A percentile compares a stretch with the other conserved stretches of the same genome.
These are phyloP conservation scores for Jacaranda copaia DNA, from an alignment of 257 asterid genomes.

Conservation along the genomic window DNA sequence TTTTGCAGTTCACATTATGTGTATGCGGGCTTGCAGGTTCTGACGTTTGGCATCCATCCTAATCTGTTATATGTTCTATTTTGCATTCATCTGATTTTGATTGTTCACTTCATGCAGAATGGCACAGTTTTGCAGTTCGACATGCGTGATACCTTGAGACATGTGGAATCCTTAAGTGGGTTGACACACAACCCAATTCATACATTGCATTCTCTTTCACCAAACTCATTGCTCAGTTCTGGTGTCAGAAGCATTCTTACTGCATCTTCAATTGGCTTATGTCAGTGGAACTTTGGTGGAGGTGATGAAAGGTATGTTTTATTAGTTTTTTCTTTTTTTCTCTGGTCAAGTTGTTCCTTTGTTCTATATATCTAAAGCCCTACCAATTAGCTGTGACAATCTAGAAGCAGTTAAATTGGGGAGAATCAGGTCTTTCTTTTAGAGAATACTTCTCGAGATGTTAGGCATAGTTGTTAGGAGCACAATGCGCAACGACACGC, in stretches of 20 bases:
- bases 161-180: slow-evolving; percentile 72
- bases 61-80: slow-evolving; percentile 6
- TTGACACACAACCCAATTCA: slow-evolving; percentile 74
- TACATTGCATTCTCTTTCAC: slow-evolving; percentile 63
- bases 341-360: neutral
- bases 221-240: slow-evolving; percentile 45
- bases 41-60: slow-evolving; percentile 23
- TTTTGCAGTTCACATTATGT: slow-evolving; percentile 58
- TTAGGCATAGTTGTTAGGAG: no score
- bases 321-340: neutral
- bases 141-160: slow-evolving; percentile 70
- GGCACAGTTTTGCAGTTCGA: slow-evolving; percentile 88
- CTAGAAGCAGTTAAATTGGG: slow-evolving; percentile 14
- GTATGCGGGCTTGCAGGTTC: slow-evolving; percentile 95
- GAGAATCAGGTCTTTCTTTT: neutral
- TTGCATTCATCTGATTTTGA: slow-evolving; percentile 12
- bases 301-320: slow-evolving; percentile 58
- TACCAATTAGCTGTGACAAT: neutral
- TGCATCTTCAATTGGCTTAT: slow-evolving; percentile 91
- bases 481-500: no score
- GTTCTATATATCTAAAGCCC: slow-evolving; percentile 5
- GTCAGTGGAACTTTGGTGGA: slow-evolving; percentile 81
- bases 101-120: slow-evolving; percentile 57
- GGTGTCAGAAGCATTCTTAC: slow-evolving; percentile 68
- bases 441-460: slow-evolving; percentile 11